phyloP scores from a whole-genome alignment of 2,329 filamentous ascomycete genomes.

The Aspergillus ustus region DNA sequence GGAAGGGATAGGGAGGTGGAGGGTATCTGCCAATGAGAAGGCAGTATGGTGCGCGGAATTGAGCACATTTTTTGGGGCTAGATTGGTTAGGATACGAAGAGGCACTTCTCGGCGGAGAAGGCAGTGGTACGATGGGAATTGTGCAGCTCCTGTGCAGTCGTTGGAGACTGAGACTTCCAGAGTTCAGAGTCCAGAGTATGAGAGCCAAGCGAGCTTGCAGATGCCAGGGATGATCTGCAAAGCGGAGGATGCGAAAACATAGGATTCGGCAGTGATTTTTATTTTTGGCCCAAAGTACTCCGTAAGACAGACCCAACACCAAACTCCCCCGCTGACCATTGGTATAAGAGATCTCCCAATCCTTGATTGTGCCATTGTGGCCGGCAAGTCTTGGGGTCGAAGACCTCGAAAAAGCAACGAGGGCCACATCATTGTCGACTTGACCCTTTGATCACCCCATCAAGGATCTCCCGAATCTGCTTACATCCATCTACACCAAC shows the following conservation, averaged over 20 bases:
- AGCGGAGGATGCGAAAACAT: not conserved
- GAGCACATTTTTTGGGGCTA: constrained; percentile 30
- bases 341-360: not conserved
- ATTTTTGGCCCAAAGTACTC: constrained; percentile 1
- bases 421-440: constrained; percentile 16
- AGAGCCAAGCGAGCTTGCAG: not conserved
- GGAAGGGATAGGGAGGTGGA: not conserved
- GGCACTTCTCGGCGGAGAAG: not conserved
- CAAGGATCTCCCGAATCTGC: constrained; percentile 79
- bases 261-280: not conserved
- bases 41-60: constrained; percentile 23
- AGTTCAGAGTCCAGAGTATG: not conserved
- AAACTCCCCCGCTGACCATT: constrained; percentile 19
- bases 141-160: not conserved
- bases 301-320: constrained; percentile 12
- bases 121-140: not conserved
- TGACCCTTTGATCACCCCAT: constrained; percentile 66
- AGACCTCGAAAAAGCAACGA: not conserved
- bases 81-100: not conserved
- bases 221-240: not conserved
- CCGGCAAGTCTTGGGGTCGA: not conserved
- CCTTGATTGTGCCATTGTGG: not conserved
- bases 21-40: constrained; percentile 3
- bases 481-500: constrained; percentile 92
- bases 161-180: not conserved